A percentile compares a stretch with the other conserved stretches of the same genome.
Conservation (phyloP, 768 basidiomycete genomes). For the button mushroom (Agaricus bisporus) region DNA sequence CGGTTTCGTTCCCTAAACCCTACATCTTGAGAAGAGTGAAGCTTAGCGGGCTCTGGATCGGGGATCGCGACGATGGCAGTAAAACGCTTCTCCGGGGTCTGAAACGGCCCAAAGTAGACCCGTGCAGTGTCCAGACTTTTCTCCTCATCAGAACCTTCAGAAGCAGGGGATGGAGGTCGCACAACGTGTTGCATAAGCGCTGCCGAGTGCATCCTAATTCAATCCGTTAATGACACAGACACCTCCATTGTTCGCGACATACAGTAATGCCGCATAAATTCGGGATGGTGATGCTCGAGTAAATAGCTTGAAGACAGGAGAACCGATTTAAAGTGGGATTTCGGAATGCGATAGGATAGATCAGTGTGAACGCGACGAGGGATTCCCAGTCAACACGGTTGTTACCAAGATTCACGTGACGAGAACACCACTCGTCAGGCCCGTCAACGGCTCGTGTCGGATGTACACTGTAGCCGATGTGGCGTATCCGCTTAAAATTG, state of each 20-base stretch:
- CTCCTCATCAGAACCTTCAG: constrained; percentile 33
- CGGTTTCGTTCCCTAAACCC: background rate
- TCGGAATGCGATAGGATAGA: background rate
- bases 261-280: background rate
- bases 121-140: constrained; percentile 37
- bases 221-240: background rate
- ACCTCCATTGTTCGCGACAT: background rate
- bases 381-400: background rate
- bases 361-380: background rate
- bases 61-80: constrained; percentile 23
- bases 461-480: no score
- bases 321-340: no score
- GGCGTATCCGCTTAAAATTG: background rate
- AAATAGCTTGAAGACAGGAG: background rate
- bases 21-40: constrained; percentile 13
- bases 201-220: constrained; percentile 15
- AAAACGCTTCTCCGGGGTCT: constrained; percentile 47
- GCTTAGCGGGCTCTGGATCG: constrained; percentile 11
- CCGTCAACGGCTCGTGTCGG: background rate
- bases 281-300: background rate
- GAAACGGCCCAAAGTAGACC: constrained; percentile 45
- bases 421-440: no score
- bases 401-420: background rate
- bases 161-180: constrained; percentile 18
- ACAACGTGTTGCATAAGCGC: constrained; percentile 1